A percentile compares a stretch with the other conserved stretches of the same genome.
phyloP scores from a whole-genome alignment of 441 rosid species.

The Biscutella auriculata region DNA sequence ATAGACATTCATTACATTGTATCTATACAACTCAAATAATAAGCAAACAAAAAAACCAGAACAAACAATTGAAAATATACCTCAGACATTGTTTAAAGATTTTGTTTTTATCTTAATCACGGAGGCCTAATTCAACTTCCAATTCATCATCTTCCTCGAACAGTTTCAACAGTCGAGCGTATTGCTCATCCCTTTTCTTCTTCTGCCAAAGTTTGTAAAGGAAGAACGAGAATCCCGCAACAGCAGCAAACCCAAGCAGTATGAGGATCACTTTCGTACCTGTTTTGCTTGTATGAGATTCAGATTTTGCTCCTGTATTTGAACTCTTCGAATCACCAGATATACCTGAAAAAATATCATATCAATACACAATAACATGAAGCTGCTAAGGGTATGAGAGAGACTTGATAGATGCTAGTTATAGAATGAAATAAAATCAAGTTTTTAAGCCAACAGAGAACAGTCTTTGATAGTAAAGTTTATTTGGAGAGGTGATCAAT shows the following conservation, averaged over 20 bases:
- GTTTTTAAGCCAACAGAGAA: too few species aligned
- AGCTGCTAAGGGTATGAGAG: too few species aligned
- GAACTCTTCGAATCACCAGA: conserved; percentile 39
- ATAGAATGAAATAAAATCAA: too few species aligned
- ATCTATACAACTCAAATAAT: too few species aligned
- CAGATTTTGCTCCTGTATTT: conserved; percentile 19
- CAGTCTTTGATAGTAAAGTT: too few species aligned
- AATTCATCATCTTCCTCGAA: conserved; percentile 98
- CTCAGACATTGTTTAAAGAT: too few species aligned
- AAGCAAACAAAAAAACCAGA: too few species aligned
- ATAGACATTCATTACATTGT: too few species aligned
- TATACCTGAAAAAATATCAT: conserved; percentile 32
- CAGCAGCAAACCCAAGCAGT: conserved; percentile 36
- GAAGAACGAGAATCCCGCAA: conserved; percentile 47
- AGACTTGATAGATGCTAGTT: too few species aligned
- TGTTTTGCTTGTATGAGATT: conserved; percentile 26
- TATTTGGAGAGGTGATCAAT: too few species aligned
- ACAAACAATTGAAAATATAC: too few species aligned
- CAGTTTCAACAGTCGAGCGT: conserved; percentile 81
- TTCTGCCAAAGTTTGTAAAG: conserved; percentile 83
- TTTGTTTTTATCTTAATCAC: conserved; percentile 67
- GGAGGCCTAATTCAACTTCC: conserved; percentile 93
- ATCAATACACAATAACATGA: too few species aligned
- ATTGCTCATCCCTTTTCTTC: conserved; percentile 96
- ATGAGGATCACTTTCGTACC: conserved; percentile 44